Evolutionary conservation across 2,329 filamentous ascomycete genomes (phyloP).

Genomic region (Stromatinia cepivora): DNA sequence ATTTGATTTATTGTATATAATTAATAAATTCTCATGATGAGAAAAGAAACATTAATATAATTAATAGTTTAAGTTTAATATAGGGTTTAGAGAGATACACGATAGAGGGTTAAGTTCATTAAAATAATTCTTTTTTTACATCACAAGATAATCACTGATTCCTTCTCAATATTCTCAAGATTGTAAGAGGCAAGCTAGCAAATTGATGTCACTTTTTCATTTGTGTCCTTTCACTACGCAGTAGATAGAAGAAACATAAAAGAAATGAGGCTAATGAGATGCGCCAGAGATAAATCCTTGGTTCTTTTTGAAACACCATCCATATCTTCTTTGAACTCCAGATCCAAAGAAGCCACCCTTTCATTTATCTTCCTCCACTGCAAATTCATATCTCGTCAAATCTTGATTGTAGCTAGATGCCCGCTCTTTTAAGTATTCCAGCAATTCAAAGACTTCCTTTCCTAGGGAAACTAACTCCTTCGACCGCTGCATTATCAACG

Average conservation of each 20-base stretch:
- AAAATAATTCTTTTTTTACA: no score
- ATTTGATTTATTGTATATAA: no score
- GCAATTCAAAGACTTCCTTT: slow-evolving; percentile 60
- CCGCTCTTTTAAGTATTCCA: background rate
- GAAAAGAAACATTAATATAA: no score
- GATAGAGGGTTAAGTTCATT: no score
- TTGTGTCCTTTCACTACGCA: background rate
- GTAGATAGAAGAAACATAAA: background rate
- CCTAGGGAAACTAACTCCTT: slow-evolving; percentile 80
- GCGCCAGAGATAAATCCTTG: no score
- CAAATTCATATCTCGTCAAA: background rate
- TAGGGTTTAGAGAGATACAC: no score
- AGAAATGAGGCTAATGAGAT: background rate
- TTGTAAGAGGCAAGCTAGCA: background rate
- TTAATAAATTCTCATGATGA: no score
- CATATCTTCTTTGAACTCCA: slow-evolving; percentile 12
- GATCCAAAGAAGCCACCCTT: background rate
- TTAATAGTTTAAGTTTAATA: no score
- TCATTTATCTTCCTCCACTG: slow-evolving; percentile 4
- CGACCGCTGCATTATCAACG: slow-evolving; percentile 80
- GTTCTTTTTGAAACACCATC: slow-evolving; percentile 10
- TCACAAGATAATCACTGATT: no score
- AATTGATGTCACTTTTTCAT: background rate
- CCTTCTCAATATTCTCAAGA: no score
- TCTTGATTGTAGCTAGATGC: background rate